Base-by-base conservation (phyloP, 1,284 basidiomycete genomes). In the Ganoderma sinense region DNA sequence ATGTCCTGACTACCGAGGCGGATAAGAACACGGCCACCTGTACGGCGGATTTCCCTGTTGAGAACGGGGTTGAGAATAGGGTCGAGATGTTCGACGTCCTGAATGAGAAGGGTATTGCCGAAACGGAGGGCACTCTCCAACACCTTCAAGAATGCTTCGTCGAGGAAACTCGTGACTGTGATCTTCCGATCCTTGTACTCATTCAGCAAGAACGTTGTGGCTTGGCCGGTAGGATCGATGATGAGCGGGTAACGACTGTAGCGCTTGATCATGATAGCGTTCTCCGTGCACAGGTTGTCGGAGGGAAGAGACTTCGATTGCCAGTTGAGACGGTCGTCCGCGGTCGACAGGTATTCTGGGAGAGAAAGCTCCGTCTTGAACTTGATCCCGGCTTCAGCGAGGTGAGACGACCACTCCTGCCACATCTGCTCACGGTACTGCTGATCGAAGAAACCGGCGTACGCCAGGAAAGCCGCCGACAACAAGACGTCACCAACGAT, bases 221-320 rank as follows among this genome's bases (percentile, higher is more conserved):
- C 97, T 80, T 99, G 98, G n/a, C 98, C 98, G 0, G 97, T 99
- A 1, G 98, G 98, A 80, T 99, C 98, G 77, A 99, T 97, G 74
- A 99, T 96, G 66, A 99, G 89, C 2, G 98, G 98, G 80, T 99
- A 99, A 20, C 98, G 95, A 79, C 97, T 97, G 89, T 97, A 99
- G 60, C 96, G 92, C 80, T 98, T 97, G 79, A 99, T 90, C 95
- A 98, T 99, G 83, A 99, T 97, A 13, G 98, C 98, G 79, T 99
- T 99, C 83, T 99, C 98, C 1, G 94, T 96, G 76, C 97, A 98
- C 43, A 99, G 87, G 73, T 95, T 97, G 82, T 99, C 97, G 10
- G 96, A 92, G 0, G 98, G 98, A 16, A 99, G 86, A 1, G 95
- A 94, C 77, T 97, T 97, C 23, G 96, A 94, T 81, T 97, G 96